phyloP scores from a whole-genome alignment of 305 asterid species.

The Ruellia speciosa region DNA sequence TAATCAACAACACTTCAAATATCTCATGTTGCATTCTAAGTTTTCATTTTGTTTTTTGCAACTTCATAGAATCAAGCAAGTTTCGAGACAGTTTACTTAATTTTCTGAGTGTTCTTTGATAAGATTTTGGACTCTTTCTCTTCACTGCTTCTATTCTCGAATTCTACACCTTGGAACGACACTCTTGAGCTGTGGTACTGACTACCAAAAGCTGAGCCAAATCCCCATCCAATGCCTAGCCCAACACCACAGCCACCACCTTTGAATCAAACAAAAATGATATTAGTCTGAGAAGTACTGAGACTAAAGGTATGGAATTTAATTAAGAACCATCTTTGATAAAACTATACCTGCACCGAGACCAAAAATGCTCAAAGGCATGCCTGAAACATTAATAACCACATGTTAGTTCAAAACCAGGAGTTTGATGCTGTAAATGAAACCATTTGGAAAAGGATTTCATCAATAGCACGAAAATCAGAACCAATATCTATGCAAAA shows the following conservation, averaged over 20 bases:
- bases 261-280: slow-evolving; percentile 23
- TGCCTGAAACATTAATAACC: slow-evolving; percentile 36
- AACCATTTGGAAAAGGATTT: not conserved
- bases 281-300: slow-evolving; percentile 20
- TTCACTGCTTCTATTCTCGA: slow-evolving; percentile 33
- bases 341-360: slow-evolving; percentile 63
- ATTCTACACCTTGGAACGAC: slow-evolving; percentile 52
- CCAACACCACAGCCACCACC: slow-evolving; percentile 97
- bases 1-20: too few species aligned
- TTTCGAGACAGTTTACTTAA: not conserved
- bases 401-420: not conserved
- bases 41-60: too few species aligned
- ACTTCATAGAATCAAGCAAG: too few species aligned
- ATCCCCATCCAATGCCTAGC: slow-evolving; percentile 90
- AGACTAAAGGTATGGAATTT: not conserved
- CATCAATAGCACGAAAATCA: too few species aligned
- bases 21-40: too few species aligned
- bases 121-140: slow-evolving; percentile 31
- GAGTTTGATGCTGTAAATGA: not conserved
- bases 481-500: too few species aligned
- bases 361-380: slow-evolving; percentile 67
- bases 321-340: not conserved
- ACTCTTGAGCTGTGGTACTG: slow-evolving; percentile 62
- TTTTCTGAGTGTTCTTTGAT: slow-evolving; percentile 23
- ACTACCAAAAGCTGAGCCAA: slow-evolving; percentile 75